Base-by-base conservation (phyloP, 495 filamentous ascomycete genomes). In the Daldinia concentrica region DNA sequence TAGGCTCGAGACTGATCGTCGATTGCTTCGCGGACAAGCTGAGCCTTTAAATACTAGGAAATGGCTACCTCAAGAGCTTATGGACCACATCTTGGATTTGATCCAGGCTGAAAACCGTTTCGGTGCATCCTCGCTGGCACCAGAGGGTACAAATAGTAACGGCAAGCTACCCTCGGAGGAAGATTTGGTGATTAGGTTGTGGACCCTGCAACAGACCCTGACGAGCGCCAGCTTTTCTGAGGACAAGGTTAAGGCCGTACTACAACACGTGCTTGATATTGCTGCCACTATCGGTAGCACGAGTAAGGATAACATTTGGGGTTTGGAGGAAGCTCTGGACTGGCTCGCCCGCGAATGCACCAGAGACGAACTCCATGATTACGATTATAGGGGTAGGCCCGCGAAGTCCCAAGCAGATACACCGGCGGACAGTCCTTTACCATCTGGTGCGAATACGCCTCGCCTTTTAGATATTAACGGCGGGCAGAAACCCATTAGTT, bases 291-390 rank as follows among this genome's bases (percentile, higher is more conserved):
- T 88, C 11, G 77, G 76, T 22, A 69, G 78, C 34, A 82, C 81
- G 7, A 81, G 70, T 69, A 91, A 89, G 66, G 92, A 95, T 43
- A 79, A 82, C 4, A 85, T 92, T 11, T 96, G 93, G 91, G 94
- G 94, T 19, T 80, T 98, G 52, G 90, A 95, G 64, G 93, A 95
- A 76, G 86, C 88, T n/a, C 71, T 98, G 30, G 92, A 97, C 72
- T 97, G 92, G 92, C 82, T 98, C 19, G 92, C 92, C 22, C 82
- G 91, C 67, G 86, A 93, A 70, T 91, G 88, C 73, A 80, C 85
- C 15, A 80, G 82, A 68, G 85, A 87, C 5, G 90, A 95, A 73
- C 85, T 95, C 32, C 89, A 90, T 1, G 87, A 88, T 52, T 95
- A 94, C 79, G 88, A 89, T 8, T 82, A 81, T 19, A 76, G 78